Evolutionary conservation across 2,329 filamentous ascomycete genomes (phyloP).

Genomic region (Stachybotrys echinatus): DNA sequence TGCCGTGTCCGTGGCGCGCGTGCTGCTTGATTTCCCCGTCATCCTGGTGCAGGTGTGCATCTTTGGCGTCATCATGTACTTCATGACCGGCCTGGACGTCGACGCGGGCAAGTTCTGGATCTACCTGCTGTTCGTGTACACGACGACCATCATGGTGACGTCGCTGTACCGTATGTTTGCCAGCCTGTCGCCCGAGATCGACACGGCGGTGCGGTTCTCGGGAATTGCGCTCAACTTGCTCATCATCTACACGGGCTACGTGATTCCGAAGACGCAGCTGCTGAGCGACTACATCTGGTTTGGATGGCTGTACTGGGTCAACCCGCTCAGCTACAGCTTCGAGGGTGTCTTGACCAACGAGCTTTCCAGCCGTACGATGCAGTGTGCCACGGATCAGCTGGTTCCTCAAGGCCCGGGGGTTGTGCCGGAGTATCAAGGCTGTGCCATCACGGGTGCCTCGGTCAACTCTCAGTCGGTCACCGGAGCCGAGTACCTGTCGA

Average conservation of each 20-base stretch:
- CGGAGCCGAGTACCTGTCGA: conserved; percentile 48
- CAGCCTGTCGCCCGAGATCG: conserved; percentile 50
- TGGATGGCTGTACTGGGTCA: conserved; percentile 59
- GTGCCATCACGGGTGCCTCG: conserved; percentile 46
- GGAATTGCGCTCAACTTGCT: conserved; percentile 54
- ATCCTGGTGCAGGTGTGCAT: conserved; percentile 57
- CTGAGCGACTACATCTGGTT: conserved; percentile 62
- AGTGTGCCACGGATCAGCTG: conserved; percentile 37
- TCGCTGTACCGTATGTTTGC: conserved; percentile 55
- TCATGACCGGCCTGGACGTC: conserved; percentile 65
- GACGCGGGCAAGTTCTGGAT: conserved; percentile 62
- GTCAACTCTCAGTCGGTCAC: conserved; percentile 39
- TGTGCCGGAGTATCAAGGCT: conserved; percentile 43
- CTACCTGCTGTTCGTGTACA: conserved; percentile 56
- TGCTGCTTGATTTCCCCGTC: conserved; percentile 51
- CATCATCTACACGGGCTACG: conserved; percentile 62
- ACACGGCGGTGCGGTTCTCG: conserved; percentile 56
- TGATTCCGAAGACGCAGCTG: conserved; percentile 50
- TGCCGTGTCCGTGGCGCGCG: conserved; percentile 49
- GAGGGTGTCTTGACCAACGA: conserved; percentile 55
- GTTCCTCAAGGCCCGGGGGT: conserved; percentile 38
- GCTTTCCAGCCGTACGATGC: conserved; percentile 46
- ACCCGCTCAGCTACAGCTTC: conserved; percentile 61
- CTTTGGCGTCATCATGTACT: conserved; percentile 71
- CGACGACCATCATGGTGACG: conserved; percentile 48